phyloP scores from a whole-genome alignment of 176 grass and related monocot species.

The Oryza meridionalis region DNA sequence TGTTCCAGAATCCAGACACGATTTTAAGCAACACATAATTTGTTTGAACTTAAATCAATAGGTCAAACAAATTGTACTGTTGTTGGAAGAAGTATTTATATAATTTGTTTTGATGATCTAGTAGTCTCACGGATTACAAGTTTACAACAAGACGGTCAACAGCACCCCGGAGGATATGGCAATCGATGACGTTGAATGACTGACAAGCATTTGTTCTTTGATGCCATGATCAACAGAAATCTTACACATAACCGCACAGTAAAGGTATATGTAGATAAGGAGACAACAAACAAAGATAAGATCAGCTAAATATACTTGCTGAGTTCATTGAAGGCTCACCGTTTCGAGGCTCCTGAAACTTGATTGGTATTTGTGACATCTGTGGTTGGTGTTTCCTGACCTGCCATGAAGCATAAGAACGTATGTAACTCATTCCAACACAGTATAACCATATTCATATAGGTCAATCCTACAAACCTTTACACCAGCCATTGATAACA shows the following conservation, averaged over 20 bases:
- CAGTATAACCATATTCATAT: background rate
- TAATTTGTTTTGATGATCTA: too few relatives aligned
- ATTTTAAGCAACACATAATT: too few relatives aligned
- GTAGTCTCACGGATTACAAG: background rate
- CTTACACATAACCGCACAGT: background rate
- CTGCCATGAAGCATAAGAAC: constrained; percentile 49
- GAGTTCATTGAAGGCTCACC: background rate
- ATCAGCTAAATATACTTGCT: constrained; percentile 24
- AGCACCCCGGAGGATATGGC: background rate
- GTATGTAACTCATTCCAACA: background rate
- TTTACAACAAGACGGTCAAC: constrained; percentile 3
- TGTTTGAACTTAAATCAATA: too few relatives aligned
- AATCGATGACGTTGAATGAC: background rate
- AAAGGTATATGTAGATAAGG: background rate
- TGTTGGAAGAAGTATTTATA: too few relatives aligned
- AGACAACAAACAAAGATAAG: background rate
- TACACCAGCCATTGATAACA: constrained; percentile 80
- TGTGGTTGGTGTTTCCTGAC: constrained; percentile 86
- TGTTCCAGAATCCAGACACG: too few relatives aligned
- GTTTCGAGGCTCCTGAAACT: constrained; percentile 71
- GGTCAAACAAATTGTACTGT: too few relatives aligned
- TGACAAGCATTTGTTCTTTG: background rate
- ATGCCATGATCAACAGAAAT: background rate
- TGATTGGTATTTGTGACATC: constrained; percentile 81
- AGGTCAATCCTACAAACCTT: constrained; percentile 60